Base-by-base conservation (phyloP, 2,329 filamentous ascomycete species). In the Rutstroemia sydowiana region DNA sequence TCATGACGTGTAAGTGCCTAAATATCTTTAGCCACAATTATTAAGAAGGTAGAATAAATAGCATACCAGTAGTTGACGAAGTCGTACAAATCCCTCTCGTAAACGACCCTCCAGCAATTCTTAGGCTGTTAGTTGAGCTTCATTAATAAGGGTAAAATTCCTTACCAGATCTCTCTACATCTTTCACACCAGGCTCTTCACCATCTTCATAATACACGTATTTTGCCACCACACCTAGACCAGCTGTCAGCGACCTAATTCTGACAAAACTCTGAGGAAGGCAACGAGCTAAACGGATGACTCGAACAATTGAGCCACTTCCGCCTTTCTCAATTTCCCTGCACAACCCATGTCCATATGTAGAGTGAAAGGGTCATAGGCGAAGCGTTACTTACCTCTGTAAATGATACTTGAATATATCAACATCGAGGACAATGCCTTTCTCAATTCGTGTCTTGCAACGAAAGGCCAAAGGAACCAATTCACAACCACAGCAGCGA, bases 381-480 rank as follows among this genome's bases (percentile, higher is more conserved):
- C 4, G 11, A 3, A 23, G 20, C 4, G 26, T 16, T 11, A 11
- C 40, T 16, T 26, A 53, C 51, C 62, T 37, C 79, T 69, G 60
- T 82, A 82, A 7, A 81, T 71, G 53, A 81, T 73, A 52, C 76
- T 78, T 53, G 75, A 72, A 58, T 79, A 79, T 45, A 80, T 75
- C 57, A 82, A 68, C 75, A 79, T 81, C 2, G 72, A 69, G 0
- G 77, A 76, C 2, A 80, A 62, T 0, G 76, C 77, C 53, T 74
- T 76, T 20, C 78, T 68, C 13, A 82, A 69, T 61, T 81, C 78
- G 57, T 81, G 78, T 11, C 79, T 70, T 10, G 79, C 78, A 5
- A 82, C 71, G 55, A 82, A 82, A 2, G 79, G 79, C 79, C 79
- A 82, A 3, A 82, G 65, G 11, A 78, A 59, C 78, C 77, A 82